These are phyloP conservation scores for Vigna hirtella DNA, from an alignment of 306 rosid species.

Conservation along the genomic window DNA sequence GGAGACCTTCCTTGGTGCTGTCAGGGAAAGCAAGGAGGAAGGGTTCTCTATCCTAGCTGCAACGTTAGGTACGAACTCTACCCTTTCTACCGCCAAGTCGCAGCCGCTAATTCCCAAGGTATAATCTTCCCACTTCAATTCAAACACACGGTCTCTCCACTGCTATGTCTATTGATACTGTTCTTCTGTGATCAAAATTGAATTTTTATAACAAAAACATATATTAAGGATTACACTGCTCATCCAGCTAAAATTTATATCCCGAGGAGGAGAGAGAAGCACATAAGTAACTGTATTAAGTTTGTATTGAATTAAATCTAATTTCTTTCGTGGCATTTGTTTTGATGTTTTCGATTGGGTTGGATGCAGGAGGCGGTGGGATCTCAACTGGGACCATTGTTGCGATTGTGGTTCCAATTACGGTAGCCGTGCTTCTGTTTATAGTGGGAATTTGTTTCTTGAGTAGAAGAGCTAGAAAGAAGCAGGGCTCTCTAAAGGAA, in stretches of 20 bases:
- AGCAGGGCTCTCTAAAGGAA: slow-evolving; percentile 4
- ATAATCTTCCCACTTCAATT: not conserved
- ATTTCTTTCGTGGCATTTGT: not conserved
- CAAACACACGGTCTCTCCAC: no score
- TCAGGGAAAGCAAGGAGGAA: slow-evolving; percentile 37
- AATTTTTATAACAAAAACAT: no score
- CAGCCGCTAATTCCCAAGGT: slow-evolving; percentile 33
- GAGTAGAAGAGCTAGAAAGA: slow-evolving; percentile 29
- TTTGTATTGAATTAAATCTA: no score
- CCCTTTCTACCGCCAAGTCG: slow-evolving; percentile 28
- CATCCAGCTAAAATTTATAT: no score
- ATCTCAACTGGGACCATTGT: slow-evolving; percentile 37
- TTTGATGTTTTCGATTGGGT: not conserved
- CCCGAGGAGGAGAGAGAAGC: no score
- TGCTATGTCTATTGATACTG: no score
- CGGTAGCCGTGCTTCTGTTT: slow-evolving; percentile 35
- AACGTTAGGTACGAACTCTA: slow-evolving; percentile 45
- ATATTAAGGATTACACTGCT: no score
- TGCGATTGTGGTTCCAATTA: slow-evolving; percentile 43
- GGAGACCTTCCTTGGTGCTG: slow-evolving; percentile 44
- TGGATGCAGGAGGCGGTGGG: slow-evolving; percentile 37
- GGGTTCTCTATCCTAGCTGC: slow-evolving; percentile 47
- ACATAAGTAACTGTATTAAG: no score
- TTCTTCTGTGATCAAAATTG: no score
- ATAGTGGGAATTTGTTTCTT: slow-evolving; percentile 36